A percentile compares a stretch with the other conserved stretches of the same genome.
Conservation (phyloP, 495 filamentous ascomycete genomes). For the Podospora anserina region DNA sequence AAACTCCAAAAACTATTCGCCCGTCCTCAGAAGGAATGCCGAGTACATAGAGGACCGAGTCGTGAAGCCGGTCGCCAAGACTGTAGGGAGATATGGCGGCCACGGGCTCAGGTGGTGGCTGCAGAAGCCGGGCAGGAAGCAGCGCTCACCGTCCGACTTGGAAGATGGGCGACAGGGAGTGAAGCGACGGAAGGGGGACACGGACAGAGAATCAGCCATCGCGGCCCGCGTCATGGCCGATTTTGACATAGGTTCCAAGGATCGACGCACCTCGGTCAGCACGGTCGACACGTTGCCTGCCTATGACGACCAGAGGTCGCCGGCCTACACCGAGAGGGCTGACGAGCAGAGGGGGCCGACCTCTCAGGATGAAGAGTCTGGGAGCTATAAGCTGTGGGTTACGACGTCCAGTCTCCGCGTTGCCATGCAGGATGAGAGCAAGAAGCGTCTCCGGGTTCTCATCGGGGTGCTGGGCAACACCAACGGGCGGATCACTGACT, state of each 20-base stretch:
- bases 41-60: constrained; percentile 79
- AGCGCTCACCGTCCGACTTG: constrained; percentile 39
- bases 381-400: constrained; percentile 73
- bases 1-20: constrained; percentile 80
- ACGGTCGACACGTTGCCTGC: constrained; percentile 69
- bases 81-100: constrained; percentile 73
- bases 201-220: constrained; percentile 9
- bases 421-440: constrained; percentile 80
- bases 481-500: constrained; percentile 67
- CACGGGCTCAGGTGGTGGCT: constrained; percentile 76
- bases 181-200: constrained; percentile 59
- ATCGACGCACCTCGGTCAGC: constrained; percentile 45
- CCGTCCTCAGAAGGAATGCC: constrained; percentile 75
- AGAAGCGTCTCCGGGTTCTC: constrained; percentile 73
- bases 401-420: constrained; percentile 80
- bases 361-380: constrained; percentile 25
- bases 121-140: constrained; percentile 42
- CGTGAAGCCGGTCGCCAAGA: constrained; percentile 76
- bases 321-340: constrained; percentile 60
- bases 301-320: constrained; percentile 72
- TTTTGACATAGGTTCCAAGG: constrained; percentile 19
- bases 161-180: constrained; percentile 44
- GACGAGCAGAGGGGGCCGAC: constrained; percentile 19
- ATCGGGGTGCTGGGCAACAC: constrained; percentile 71
- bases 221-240: constrained; percentile 5